Evolutionary conservation across 257 asterid species (phyloP).

Genomic region (Scutellaria barbata): DNA sequence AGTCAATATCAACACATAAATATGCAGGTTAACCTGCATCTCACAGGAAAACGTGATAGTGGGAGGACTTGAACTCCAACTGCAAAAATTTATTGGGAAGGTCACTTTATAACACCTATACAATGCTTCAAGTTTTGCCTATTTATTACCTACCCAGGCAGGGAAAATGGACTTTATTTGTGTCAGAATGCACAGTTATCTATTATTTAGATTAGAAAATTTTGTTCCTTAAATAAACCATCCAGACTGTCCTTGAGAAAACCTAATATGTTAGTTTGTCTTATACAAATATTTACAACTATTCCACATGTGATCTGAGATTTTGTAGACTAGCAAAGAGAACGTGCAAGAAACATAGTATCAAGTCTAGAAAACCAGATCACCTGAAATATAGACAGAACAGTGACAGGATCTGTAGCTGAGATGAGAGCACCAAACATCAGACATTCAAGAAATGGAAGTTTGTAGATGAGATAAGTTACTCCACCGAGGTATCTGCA

Average conservation of each 20-base stretch:
- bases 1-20: constrained; percentile 20
- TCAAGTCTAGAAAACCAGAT: constrained; percentile 32
- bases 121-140: not conserved
- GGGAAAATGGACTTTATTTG: constrained; percentile 16
- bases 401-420: constrained; percentile 98
- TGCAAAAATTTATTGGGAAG: constrained; percentile 21
- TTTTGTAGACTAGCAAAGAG: constrained; percentile 15
- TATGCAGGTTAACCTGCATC: constrained; percentile 8
- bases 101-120: constrained; percentile 2
- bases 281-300: constrained; percentile 15
- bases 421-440: constrained; percentile 99
- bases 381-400: constrained; percentile 97
- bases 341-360: constrained; percentile 21
- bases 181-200: constrained; percentile 20
- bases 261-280: constrained; percentile 4
- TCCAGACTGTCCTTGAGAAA: constrained; percentile 9
- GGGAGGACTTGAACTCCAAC: constrained; percentile 2
- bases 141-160: not conserved
- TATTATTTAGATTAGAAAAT: not conserved
- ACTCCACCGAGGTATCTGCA: constrained; percentile 91
- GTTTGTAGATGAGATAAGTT: constrained; percentile 79
- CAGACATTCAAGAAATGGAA: constrained; percentile 95
- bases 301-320: constrained; percentile 17
- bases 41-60: constrained; percentile 2
- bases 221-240: constrained; percentile 5